Conservation (phyloP, 2,329 filamentous ascomycete genomes). For the Ilyonectria mors-panacis region DNA sequence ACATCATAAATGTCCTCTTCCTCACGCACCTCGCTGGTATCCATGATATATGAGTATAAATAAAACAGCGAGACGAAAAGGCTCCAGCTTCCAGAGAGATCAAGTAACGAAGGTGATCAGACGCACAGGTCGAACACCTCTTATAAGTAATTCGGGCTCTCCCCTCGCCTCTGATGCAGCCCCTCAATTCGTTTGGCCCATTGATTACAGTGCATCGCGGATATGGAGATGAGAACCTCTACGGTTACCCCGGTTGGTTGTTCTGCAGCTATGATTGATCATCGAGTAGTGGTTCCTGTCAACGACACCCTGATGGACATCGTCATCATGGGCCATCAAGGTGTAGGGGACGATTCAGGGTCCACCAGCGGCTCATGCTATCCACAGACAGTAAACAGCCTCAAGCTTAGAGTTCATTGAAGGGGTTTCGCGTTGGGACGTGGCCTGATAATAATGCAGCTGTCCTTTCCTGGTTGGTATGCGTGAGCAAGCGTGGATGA, state of each 20-base stretch:
- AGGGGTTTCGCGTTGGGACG: not conserved
- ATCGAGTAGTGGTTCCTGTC: not conserved
- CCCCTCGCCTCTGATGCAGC: not conserved
- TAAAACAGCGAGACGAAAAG: too few species aligned
- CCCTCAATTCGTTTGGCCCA: not conserved
- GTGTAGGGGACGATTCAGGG: slow-evolving; percentile 7
- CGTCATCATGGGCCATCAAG: slow-evolving; percentile 29
- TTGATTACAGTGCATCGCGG: not conserved
- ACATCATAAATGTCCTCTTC: slow-evolving; percentile 71
- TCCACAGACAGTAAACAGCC: not conserved
- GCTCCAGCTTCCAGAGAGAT: not conserved
- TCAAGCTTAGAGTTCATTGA: not conserved
- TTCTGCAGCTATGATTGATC: slow-evolving; percentile 12
- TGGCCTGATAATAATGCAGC: not conserved
- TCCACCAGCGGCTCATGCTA: slow-evolving; percentile 20
- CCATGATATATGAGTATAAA: slow-evolving; percentile 9
- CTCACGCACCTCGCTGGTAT: slow-evolving; percentile 2
- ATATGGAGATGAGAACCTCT: slow-evolving; percentile 28
- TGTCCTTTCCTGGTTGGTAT: too few species aligned
- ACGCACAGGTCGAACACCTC: not conserved
- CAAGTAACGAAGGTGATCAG: not conserved
- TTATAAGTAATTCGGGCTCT: not conserved
- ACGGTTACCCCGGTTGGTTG: slow-evolving; percentile 2
- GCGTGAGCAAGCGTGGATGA: too few species aligned
- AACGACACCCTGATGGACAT: slow-evolving; percentile 29